A percentile compares a stretch with the other conserved stretches of the same genome.
These are phyloP conservation scores for Geosiphon pyriformis DNA, from an alignment of 192 early-diverging fungal species.

Conservation along the genomic window DNA sequence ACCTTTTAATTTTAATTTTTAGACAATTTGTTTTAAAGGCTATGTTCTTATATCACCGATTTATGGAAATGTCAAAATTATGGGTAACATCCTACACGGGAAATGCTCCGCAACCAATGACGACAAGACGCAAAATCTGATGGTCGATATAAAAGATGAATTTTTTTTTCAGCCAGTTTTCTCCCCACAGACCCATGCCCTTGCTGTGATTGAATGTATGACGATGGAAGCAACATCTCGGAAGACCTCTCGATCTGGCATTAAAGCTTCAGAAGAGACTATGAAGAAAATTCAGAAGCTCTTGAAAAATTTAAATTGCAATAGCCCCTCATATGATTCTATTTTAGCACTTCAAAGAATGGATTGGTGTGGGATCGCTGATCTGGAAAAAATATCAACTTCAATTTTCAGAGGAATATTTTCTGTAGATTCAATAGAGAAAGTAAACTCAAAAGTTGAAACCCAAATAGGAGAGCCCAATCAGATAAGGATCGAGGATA, in stretches of 20 bases:
- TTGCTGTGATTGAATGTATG: slow-evolving; percentile 37
- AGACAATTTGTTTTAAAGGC: slow-evolving; percentile 49
- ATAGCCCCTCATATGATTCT: slow-evolving; percentile 23
- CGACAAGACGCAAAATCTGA: neutral
- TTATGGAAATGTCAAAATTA: slow-evolving; percentile 34
- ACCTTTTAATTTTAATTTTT: neutral
- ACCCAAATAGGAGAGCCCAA: slow-evolving; percentile 13
- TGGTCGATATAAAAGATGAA: slow-evolving; percentile 18
- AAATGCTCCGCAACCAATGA: slow-evolving; percentile 1
- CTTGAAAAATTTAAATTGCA: slow-evolving; percentile 12
- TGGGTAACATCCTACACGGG: slow-evolving; percentile 35
- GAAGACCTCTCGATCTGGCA: slow-evolving; percentile 11
- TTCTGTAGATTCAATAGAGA: slow-evolving; percentile 25
- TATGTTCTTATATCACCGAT: slow-evolving; percentile 40
- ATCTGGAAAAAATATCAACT: slow-evolving; percentile 40
- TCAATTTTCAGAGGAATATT: slow-evolving; percentile 45
- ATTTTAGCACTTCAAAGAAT: slow-evolving; percentile 39
- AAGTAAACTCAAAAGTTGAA: slow-evolving; percentile 6
- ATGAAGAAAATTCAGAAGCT: slow-evolving; percentile 12
- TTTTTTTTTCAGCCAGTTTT: slow-evolving; percentile 35
- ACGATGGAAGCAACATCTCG: slow-evolving; percentile 3
- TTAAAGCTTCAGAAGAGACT: slow-evolving; percentile 14
- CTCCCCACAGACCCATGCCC: slow-evolving; percentile 44
- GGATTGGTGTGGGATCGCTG: slow-evolving; percentile 37
- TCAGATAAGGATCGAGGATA: slow-evolving; percentile 20